Base-by-base conservation (phyloP, 208 protist genomes). In the Phytomonas sp. region DNA sequence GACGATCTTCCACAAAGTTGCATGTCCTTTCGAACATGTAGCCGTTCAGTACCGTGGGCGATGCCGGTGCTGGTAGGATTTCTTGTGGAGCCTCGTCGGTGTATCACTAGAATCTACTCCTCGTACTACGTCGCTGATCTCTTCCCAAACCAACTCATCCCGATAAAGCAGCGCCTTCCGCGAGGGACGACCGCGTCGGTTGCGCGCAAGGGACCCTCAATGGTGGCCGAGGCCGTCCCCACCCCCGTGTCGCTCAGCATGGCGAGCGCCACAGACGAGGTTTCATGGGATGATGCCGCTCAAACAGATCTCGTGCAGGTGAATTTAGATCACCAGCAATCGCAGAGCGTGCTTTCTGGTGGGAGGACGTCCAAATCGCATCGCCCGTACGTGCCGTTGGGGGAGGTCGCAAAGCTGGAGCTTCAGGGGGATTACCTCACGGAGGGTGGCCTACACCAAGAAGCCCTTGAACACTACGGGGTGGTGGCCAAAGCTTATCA, bases 381-480 rank as follows among this genome's bases (percentile, higher is more conserved):
- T n/a, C 81, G 86, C 30, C 83, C 82, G 36, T 93, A 93, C 72
- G 86, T 89, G 17, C 91, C 91, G 0, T 84, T 96, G 31, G 78
- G 77, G 20, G 85, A 96, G 70, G 85, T 88, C 30, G 91, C 88
- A 17, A 92, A 94, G 77, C 70, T 96, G 68, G 88, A 96, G 77
- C 75, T 96, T 40, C 86, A 89, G 62, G 91, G 80, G 1, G 91
- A 96, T 69, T 96, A 96, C 72, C 75, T 85, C 62, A 89, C 83
- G 28, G 88, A 96, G 60, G 91, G 88, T 13, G 82, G 82, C 23
- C 69, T 94, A 29, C 82, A 89, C 73, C 91, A 96, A 70, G 88
- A 96, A 77, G 88, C 91, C 43, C 76, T 96, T 15, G 87, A 94
- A 77, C 78, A 85, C 77, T 96, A 96, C 70, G 91, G 91, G 15